Conservation (phyloP, 129 eudicot genomes). For the Centella asiatica region DNA sequence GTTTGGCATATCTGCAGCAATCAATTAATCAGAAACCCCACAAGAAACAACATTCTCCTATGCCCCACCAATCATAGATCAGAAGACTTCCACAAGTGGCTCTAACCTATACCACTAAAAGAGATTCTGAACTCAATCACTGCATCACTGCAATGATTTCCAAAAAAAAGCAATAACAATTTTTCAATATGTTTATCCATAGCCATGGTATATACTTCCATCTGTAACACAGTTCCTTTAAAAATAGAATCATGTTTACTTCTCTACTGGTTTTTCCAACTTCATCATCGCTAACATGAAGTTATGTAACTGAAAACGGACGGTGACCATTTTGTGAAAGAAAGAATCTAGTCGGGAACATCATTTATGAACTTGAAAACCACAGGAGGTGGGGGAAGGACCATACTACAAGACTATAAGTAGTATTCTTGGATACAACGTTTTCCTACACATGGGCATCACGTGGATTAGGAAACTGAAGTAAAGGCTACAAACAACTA, state of each 20-base stretch:
- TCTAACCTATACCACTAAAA: background rate
- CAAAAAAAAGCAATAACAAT: background rate
- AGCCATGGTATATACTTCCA: no score
- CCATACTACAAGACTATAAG: conserved; percentile 6
- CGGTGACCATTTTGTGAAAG: background rate
- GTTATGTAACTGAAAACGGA: background rate
- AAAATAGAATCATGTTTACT: no score
- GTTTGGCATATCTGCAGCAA: background rate
- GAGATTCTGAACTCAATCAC: background rate
- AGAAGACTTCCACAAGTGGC: background rate
- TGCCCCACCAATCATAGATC: conserved; percentile 4
- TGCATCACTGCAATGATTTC: background rate
- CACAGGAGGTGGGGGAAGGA: conserved; percentile 2
- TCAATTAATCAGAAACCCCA: background rate
- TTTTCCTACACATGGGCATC: conserved; percentile 7
- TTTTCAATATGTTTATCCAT: background rate
- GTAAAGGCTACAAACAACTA: background rate
- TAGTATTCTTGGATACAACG: background rate
- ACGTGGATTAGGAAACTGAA: conserved; percentile 9
- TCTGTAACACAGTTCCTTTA: no score
- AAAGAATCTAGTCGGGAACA: conserved; percentile 3
- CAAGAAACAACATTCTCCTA: conserved; percentile 1
- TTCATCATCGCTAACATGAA: no score
- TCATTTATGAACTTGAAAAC: conserved; percentile 11
- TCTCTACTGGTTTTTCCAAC: no score